Evolutionary conservation across 805 yeast genomes (phyloP), one percentile per base, ranked within the genome.

Genomic region (Kockiozyma suomiensis): DNA sequence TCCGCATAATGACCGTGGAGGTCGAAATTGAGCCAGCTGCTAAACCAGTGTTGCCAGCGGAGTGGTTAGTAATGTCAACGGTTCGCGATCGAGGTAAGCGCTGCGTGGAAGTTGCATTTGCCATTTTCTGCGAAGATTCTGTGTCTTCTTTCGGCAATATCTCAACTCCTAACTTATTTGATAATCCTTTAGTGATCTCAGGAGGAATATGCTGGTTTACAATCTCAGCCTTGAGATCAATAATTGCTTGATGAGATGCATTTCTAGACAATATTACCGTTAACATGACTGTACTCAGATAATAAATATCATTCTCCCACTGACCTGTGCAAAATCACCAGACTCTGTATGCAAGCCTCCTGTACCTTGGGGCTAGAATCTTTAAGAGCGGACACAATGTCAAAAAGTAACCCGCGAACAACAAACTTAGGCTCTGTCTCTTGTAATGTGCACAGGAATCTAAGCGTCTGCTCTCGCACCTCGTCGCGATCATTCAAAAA

Each of bases 321-420:
- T 57, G 74, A 74, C 46, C 67, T 72, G 70, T 80, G 81, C 54
- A 79, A 77, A 6, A 69, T 51, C 0, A 73, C 65, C 13, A 82
- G 65, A 35, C 80, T 63, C 1, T 66, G 68, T 13, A 64, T 56
- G 13, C 74, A 69, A 4, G 71, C 64, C 3, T 40, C 55, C 4
- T 69, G 67, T 5, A 73, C 73, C 1, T 25, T 45, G 1, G 66
- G 59, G 23, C 60, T 57, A 2, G 55, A 32, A 50, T 75, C 76
- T 2, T 59, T 64, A 8, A 75, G 59, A 17, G 74, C 62, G 4
- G 68, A 37, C 1, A 72, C 73, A 1, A 76, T 68, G 19, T 59
- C 53, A 1, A 75, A 72, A 21, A 77, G 72, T 55, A 75, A 72
- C 8, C 73, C 66, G 28, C 71, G 53, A 62, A 71, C 71, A 37